Base-by-base conservation (phyloP, 352 stramenopile species). In the Pythium folliculosum region DNA sequence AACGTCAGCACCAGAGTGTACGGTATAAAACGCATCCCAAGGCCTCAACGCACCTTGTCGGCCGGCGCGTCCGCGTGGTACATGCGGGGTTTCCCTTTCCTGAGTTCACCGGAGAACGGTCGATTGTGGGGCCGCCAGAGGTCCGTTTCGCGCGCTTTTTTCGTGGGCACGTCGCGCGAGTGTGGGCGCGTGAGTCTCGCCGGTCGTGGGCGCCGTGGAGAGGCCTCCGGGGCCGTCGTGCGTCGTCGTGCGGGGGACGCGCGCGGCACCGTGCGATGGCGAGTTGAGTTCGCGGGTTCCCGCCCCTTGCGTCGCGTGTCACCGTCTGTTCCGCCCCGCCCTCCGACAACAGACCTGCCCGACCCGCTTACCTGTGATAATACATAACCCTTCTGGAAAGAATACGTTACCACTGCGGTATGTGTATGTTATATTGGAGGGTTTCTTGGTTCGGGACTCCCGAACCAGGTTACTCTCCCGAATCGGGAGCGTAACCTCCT, bases 281-380 rank as follows among this genome's bases (percentile, higher is more conserved):
- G 17, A 47, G 40, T 19, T 12, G 37, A 43, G 37, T 40, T 40
- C 35, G 40, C 13, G 40, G 40, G 40, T 59, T 50, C 40, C 19
- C 40, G 55, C 55, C 35, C 55, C 52, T 52, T 25, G 38, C 55
- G 55, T 62, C 55, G 54, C 54, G 38, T 61, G 55, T 62, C 55
- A 62, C 55, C 13, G 55, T 38, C 55, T 62, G 23, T 62, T 51
- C 54, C 54, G 37, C 35, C 30, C 32, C n/a, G n/a, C 25, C 27
- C 2, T 8, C 30, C 23, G 7, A 47, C 40, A 47, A 47, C 9
- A 47, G 40, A 43, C 3, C 3, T 17, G 10, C 37, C 17, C 14
- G 40, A 49, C 27, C 40, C 10, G 1, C 13, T 6, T 27, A 53
- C 40, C 55, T 62, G n/a, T 53, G 1, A 37, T 62, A 52, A 27